phyloP scores from a whole-genome alignment of 352 stramenopile species.

The Paralagenidium karlingii region DNA sequence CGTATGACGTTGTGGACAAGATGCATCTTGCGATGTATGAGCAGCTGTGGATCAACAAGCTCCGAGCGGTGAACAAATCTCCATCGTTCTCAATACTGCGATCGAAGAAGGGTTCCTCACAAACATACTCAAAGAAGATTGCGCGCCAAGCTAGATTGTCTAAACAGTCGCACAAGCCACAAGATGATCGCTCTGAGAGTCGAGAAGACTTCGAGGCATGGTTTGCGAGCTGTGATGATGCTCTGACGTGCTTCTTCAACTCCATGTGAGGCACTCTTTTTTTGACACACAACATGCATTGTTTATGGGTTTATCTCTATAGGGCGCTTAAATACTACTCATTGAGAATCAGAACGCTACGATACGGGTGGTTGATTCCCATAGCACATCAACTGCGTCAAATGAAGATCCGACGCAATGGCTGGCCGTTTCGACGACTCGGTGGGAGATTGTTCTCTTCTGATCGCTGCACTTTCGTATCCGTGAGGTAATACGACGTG shows the following conservation, averaged over 20 bases:
- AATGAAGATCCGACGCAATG: constrained; percentile 6
- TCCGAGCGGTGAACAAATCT: neutral
- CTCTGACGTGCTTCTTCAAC: constrained; percentile 6
- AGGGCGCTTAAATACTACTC: constrained; percentile 3
- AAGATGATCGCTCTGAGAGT: constrained; percentile 1
- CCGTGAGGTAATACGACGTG: constrained; percentile 8
- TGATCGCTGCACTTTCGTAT: constrained; percentile 3
- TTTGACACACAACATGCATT: constrained; percentile 5
- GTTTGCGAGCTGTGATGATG: constrained; percentile 6
- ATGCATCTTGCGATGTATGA: constrained; percentile 8
- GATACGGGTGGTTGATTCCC: neutral
- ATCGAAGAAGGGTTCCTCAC: constrained; percentile 7
- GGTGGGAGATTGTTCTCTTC: constrained; percentile 5
- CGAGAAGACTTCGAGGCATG: constrained; percentile 6
- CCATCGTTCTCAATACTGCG: constrained; percentile 7
- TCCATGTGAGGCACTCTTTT: constrained; percentile 7
- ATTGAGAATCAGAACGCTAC: constrained; percentile 3
- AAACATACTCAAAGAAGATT: constrained; percentile 3
- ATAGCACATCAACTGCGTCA: no score
- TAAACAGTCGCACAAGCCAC: constrained; percentile 5
- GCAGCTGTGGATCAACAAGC: constrained; percentile 8
- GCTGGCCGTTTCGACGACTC: neutral
- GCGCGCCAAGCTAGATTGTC: constrained; percentile 6
- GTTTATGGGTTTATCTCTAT: constrained; percentile 6
- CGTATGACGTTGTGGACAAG: constrained; percentile 7